A percentile compares a stretch with the other conserved stretches of the same genome.
These are phyloP conservation scores for Paraconiothyrium sp. DNA, from an alignment of 2,329 filamentous ascomycete genomes.

Conservation along the genomic window DNA sequence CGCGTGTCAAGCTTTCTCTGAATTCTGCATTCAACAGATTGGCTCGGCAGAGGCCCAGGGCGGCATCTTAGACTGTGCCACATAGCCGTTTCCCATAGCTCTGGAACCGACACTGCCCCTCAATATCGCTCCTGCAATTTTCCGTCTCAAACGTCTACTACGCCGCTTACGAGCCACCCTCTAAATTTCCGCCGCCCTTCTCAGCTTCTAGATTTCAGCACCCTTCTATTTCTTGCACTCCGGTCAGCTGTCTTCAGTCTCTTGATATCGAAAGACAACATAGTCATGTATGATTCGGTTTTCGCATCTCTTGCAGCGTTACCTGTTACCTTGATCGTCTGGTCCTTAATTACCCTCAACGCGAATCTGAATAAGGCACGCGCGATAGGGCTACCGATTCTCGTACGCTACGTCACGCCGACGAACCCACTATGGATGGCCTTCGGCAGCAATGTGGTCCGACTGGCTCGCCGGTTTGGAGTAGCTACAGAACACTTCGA, in stretches of 20 bases:
- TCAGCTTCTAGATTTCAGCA: neutral
- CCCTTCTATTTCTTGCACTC: neutral
- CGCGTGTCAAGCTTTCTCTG: too few species aligned
- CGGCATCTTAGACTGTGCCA: neutral
- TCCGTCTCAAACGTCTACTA: neutral
- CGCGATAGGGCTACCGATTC: constrained; percentile 25
- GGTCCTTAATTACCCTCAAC: constrained; percentile 4
- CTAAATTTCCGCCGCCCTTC: neutral
- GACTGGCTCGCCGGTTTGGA: constrained; percentile 7
- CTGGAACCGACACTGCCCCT: neutral
- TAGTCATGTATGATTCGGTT: neutral
- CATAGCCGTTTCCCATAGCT: neutral
- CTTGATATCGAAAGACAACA: neutral
- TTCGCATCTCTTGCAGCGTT: neutral
- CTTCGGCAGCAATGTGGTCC: constrained; percentile 21
- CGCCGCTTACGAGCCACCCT: neutral
- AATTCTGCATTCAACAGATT: too few species aligned
- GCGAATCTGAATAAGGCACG: constrained; percentile 6
- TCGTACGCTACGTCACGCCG: constrained; percentile 26
- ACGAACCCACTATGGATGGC: constrained; percentile 27
- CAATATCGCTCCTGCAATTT: neutral
- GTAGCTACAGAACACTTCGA: constrained; percentile 10
- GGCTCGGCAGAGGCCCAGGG: neutral
- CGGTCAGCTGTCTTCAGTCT: too few species aligned
- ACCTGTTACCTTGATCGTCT: neutral